Evolutionary conservation across 1,139 yeast species (phyloP).

Genomic region (Candida mesenterica): DNA sequence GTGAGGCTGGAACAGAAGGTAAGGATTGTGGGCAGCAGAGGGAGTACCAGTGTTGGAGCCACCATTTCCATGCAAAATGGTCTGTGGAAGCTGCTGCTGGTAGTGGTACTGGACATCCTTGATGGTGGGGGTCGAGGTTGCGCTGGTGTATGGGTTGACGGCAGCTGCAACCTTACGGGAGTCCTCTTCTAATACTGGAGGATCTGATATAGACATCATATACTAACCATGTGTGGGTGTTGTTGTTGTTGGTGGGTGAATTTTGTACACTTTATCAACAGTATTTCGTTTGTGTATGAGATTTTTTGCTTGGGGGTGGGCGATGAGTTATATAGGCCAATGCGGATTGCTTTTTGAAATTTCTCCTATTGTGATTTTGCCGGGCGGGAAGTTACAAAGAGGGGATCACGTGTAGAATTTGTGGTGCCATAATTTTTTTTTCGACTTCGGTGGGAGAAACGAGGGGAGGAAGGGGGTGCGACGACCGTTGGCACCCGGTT

Average conservation of each 20-base stretch:
- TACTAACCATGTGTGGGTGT: background rate
- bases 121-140: slow-evolving; percentile 19
- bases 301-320: no score
- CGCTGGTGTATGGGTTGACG: slow-evolving; percentile 16
- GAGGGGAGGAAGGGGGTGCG: no score
- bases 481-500: no score
- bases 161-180: slow-evolving; percentile 6
- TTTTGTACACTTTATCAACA: no score
- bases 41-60: background rate
- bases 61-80: slow-evolving; percentile 4
- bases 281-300: no score
- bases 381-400: background rate
- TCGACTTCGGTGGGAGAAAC: no score
- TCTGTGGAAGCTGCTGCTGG: slow-evolving; percentile 16
- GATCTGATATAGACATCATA: slow-evolving; percentile 13
- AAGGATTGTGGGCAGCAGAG: slow-evolving; percentile 11
- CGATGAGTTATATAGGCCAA: no score
- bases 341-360: no score
- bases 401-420: no score
- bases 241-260: no score
- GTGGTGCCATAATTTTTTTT: no score
- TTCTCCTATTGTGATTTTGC: background rate
- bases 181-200: slow-evolving; percentile 12
- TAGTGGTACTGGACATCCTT: slow-evolving; percentile 23
- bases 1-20: slow-evolving; percentile 12